Evolutionary conservation across 352 stramenopile genomes (phyloP).

Genomic region (Phytophthora constricta): DNA sequence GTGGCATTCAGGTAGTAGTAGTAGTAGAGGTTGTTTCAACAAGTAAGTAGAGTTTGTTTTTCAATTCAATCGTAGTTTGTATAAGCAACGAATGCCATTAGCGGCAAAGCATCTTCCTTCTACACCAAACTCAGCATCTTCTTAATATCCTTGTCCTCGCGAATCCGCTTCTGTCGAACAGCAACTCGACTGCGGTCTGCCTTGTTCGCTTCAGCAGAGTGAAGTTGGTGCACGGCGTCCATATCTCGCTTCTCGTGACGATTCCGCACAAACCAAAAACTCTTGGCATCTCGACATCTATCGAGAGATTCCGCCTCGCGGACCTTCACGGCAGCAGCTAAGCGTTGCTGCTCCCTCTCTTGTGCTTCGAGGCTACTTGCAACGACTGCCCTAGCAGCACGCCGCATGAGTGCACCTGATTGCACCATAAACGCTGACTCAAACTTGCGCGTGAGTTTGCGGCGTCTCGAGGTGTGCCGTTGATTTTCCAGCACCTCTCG

Average conservation of each 20-base stretch:
- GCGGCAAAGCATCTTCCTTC: not conserved
- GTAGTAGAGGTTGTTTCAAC: not conserved
- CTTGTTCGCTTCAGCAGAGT: conserved; percentile 33
- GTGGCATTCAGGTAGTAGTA: not conserved
- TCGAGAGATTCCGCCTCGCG: conserved; percentile 47
- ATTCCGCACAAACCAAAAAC: conserved; percentile 72
- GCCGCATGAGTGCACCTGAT: conserved; percentile 71
- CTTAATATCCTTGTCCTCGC: conserved; percentile 78
- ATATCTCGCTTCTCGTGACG: conserved; percentile 48
- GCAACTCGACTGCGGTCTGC: conserved; percentile 27
- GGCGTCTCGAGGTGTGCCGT: conserved; percentile 42
- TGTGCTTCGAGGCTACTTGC: conserved; percentile 38
- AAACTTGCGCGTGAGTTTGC: conserved; percentile 60
- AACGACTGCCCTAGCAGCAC: conserved; percentile 52
- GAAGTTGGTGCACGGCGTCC: conserved; percentile 31
- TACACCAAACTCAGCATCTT: conserved; percentile 66
- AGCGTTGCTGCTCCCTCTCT: conserved; percentile 42
- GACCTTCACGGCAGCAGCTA: conserved; percentile 29
- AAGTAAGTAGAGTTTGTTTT: not conserved
- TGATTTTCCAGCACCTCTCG: conserved; percentile 58
- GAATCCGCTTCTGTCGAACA: conserved; percentile 46
- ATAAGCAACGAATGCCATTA: too few relatives aligned
- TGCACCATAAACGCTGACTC: conserved; percentile 63
- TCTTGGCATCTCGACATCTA: conserved; percentile 66
- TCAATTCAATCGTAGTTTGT: too few relatives aligned